A percentile compares a stretch with the other conserved stretches of the same genome.
These are phyloP conservation scores for Lasiosphaeria hispida DNA, from an alignment of 495 filamentous ascomycete species.

Conservation along the genomic window DNA sequence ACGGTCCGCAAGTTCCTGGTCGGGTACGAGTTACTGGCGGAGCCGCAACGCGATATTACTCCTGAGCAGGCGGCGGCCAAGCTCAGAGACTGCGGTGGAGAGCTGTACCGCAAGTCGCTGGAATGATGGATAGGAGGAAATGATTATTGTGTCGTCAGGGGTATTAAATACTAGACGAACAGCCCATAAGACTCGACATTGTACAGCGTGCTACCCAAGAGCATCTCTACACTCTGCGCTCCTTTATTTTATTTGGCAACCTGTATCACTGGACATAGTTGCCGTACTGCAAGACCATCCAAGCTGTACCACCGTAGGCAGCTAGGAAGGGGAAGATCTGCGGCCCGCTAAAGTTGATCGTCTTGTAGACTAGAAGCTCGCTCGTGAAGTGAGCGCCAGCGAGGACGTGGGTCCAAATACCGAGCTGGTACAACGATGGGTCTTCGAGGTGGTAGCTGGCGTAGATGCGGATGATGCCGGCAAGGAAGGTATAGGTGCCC, in stretches of 20 bases:
- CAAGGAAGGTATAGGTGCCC: conserved; percentile 86
- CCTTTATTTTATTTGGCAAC: not conserved
- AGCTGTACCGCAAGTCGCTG: conserved; percentile 75
- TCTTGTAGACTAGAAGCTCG: conserved; percentile 76
- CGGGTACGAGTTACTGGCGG: conserved; percentile 92
- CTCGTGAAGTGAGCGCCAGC: conserved; percentile 77
- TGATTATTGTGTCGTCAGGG: not conserved
- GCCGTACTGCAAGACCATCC: conserved; percentile 77
- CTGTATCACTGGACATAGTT: conserved; percentile 54
- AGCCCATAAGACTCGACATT: not conserved
- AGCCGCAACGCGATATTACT: conserved; percentile 96
- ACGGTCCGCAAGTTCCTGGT: conserved; percentile 95
- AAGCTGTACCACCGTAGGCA: conserved; percentile 63
- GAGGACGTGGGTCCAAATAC: conserved; percentile 73
- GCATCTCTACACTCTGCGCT: not conserved
- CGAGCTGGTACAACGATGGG: conserved; percentile 70
- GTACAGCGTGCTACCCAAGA: not conserved
- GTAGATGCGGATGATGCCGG: conserved; percentile 73
- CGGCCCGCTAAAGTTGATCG: conserved; percentile 63
- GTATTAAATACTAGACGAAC: conserved; percentile 13
- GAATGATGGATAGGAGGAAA: conserved; percentile 25
- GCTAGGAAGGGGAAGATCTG: conserved; percentile 72
- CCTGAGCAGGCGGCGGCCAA: conserved; percentile 89
- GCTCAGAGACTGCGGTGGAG: conserved; percentile 70
- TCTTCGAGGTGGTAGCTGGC: conserved; percentile 81